Base-by-base conservation (phyloP, 495 filamentous ascomycete species). In the Stereocaulon alpinum region DNA sequence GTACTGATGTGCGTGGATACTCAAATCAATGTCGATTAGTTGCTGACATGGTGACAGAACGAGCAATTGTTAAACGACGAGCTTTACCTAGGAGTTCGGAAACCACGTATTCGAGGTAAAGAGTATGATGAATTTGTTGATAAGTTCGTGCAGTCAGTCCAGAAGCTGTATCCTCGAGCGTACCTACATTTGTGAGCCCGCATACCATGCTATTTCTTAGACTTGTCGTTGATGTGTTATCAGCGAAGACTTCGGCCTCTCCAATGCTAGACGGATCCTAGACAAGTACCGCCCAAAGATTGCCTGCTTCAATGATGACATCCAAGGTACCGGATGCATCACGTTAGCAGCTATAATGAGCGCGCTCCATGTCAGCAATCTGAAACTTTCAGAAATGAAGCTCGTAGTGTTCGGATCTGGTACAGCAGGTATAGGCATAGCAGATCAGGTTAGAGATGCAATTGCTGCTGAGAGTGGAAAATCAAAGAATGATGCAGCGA, bases 271-370 rank as follows among this genome's bases (percentile, higher is more conserved):
- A 34, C 77, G 86, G 20, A 81, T 95, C 5, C 74, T 95, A 9
- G 86, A 95, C 58, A 82, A 79, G 40, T 94, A 89, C 63, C 75
- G 82, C 6, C 73, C 82, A 0, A 60, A 85, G 22, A 82, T 94
- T 6, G 75, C 91, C 0, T 95, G 89, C 68, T 93, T 95, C 76
- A 95, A 95, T 61, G 90, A 95, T 55, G 90, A 95, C 70, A 84
- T 95, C 1, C 91, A 95, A 68, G 90, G 90, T 3, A 95, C 91
- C 1, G 90, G 91, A 0, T 88, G 86, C 40, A 88, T 95, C 3
- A 94, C 90, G 0, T 74, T 95, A 4, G 90, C 89, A 0, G 89
- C 85, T 0, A 84, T 95, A 60, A 81, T 87, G 70, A 80, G 87
- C 1, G 88, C 77, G 2, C 71, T 89, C 14, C 79, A 88, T 55